Evolutionary conservation across 2,329 filamentous ascomycete species (phyloP).

Genomic region (Pseudogymnoascus sp.): DNA sequence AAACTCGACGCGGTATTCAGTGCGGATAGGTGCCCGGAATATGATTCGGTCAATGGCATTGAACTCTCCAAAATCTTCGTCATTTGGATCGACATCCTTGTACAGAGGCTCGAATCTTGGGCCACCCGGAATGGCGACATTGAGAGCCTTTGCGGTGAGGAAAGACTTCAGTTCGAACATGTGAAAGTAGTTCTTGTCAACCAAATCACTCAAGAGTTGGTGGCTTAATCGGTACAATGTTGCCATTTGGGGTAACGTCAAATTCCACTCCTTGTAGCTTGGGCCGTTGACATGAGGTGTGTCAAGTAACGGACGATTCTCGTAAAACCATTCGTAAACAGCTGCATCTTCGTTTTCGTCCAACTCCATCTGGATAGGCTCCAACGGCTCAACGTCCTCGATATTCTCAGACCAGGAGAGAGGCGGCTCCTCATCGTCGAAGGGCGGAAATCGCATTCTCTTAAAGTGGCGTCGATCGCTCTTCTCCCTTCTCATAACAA

Average conservation of each 20-base stretch:
- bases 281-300: slow-evolving; percentile 92
- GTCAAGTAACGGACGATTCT: slow-evolving; percentile 82
- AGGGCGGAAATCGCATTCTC: slow-evolving; percentile 96
- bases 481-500: slow-evolving; percentile 96
- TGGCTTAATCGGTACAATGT: slow-evolving; percentile 86
- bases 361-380: slow-evolving; percentile 97
- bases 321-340: slow-evolving; percentile 96
- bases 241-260: slow-evolving; percentile 91
- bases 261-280: slow-evolving; percentile 94
- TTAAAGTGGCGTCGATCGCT: slow-evolving; percentile 94
- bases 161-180: slow-evolving; percentile 95
- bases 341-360: slow-evolving; percentile 88
- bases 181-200: slow-evolving; percentile 96
- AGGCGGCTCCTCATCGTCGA: slow-evolving; percentile 96
- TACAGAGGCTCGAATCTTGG: slow-evolving; percentile 95
- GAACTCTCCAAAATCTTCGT: slow-evolving; percentile 98
- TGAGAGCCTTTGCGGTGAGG: slow-evolving; percentile 90
- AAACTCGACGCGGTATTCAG: slow-evolving; percentile 90
- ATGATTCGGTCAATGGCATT: slow-evolving; percentile 99
- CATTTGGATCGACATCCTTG: slow-evolving; percentile 97
- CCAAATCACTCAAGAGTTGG: slow-evolving; percentile 81
- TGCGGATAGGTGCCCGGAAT: slow-evolving; percentile 89
- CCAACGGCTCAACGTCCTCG: slow-evolving; percentile 92
- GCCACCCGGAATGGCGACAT: slow-evolving; percentile 94
- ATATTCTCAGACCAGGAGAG: slow-evolving; percentile 98